Evolutionary conservation across 1,284 basidiomycete species (phyloP), one percentile per base, ranked within the genome.

Genomic region (Boletus smithii): DNA sequence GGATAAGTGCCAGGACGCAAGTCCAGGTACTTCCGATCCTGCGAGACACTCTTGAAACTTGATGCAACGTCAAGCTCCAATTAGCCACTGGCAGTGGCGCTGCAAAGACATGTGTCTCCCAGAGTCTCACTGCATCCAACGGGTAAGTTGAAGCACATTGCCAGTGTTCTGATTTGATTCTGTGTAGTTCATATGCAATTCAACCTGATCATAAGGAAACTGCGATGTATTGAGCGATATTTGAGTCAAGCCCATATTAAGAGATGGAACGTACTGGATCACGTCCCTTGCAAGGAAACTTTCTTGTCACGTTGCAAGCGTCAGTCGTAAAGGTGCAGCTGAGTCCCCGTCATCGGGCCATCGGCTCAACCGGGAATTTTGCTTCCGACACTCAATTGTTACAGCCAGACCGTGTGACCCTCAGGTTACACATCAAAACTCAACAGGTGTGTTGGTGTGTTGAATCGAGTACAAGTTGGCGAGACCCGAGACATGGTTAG

Each of bases 61-160:
- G 39, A 17, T 26, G 32, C 23, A 33, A 46, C 20, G 45, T 50
- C 56, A 56, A 29, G 18, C 18, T 32, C 10, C 23, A 44, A 41
- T 43, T 23, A 53, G 17, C 40, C n/a, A 32, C 27, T 41, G 53
- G 32, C 41, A 42, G 49, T 39, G 54, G 53, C 49, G 44, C 26
- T 44, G 24, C 3, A 30, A 38, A 36, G 5, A 35, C n/a, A 23
- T 27, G 11, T 14, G 18, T 34, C 11, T 34, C 27, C 29, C n/a
- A 24, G 8, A 26, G n/a, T 34, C 17, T 35, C 27, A n/a, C n/a
- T n/a, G 17, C 16, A 32, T 33, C 27, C 32, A n/a, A 47, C 5
- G 24, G 35, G 17, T 17, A 18, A 20, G n/a, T 32, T 35, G 45
- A 35, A 37, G 6, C n/a, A n/a, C 34, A n/a, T 23, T 44, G 9